Base-by-base conservation (phyloP, 2,329 filamentous ascomycete genomes). In the Aspergillus carbonarius region DNA sequence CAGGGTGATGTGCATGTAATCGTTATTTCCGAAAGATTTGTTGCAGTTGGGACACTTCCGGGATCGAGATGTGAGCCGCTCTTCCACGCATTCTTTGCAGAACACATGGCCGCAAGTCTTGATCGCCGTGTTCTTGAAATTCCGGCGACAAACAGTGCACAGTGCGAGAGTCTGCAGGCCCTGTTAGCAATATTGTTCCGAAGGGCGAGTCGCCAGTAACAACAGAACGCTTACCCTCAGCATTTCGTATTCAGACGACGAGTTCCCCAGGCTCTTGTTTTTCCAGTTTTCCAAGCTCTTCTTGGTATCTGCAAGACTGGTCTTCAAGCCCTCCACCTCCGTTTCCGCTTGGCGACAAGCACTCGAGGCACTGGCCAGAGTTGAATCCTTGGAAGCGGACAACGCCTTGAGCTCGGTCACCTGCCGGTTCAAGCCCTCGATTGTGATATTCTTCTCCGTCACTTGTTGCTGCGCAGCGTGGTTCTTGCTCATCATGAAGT, bases 101-200 rank as follows among this genome's bases (percentile, higher is more conserved):
- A 98, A 96, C 50, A 96, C 85, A 75, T 99, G 95, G 1, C 95
- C 95, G 74, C 95, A 99, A 0, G 91, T 92, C 78, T 95, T 96
- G 74, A 99, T 84, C 9, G 89, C 89, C 0, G 93, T 96, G 71
- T 98, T 92, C 77, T 98, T 98, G 80, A 97, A 93, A 66, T 93
- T 91, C 70, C 87, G 89, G 66, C 92, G 91, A 79, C 96, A 99
- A 52, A 98, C 91, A 10, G 92, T 91, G 79, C 95, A 99, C 53
- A 96, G 86, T 32, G 91, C 89, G 75, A 95, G 84, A 69, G 83
- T 83, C 88, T 91, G 68, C 1, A 7, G 34, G 15, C 58, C 9
- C 53, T 59, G 62, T 68, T 67, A 70, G 57, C 44, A 35, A 39
- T 25, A 47, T n/a, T 20, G 12, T n/a, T 30, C 40, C 10, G 17